A percentile compares a stretch with the other conserved stretches of the same genome.
Evolutionary conservation across 352 stramenopile species (phyloP).

Genomic region (Globisporangium emineosum): DNA sequence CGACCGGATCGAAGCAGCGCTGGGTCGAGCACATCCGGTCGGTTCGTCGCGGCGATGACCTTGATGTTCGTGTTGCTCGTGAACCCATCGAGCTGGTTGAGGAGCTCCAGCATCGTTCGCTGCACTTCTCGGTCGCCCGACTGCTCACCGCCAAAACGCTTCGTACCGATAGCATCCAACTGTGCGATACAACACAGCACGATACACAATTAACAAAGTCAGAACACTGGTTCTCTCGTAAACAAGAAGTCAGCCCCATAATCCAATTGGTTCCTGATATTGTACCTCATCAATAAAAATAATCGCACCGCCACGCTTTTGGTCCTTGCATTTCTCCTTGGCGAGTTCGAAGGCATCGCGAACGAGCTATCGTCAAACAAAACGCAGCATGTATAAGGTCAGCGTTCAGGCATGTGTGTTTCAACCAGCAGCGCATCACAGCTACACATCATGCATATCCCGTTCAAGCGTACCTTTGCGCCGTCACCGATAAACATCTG

Average conservation of each 20-base stretch:
- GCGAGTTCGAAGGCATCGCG: slow-evolving; percentile 97
- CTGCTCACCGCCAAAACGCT: slow-evolving; percentile 97
- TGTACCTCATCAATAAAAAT: slow-evolving; percentile 99
- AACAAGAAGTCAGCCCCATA: too few relatives aligned
- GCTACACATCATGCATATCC: neutral
- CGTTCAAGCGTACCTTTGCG: slow-evolving; percentile 59
- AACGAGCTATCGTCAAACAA: slow-evolving; percentile 79
- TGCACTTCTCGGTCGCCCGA: slow-evolving; percentile 97
- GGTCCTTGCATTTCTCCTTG: slow-evolving; percentile 92
- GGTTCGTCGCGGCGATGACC: slow-evolving; percentile 98
- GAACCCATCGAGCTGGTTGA: slow-evolving; percentile 98
- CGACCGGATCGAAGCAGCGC: slow-evolving; percentile 93
- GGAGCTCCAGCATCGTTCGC: slow-evolving; percentile 98
- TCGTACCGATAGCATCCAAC: slow-evolving; percentile 98
- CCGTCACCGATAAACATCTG: slow-evolving; percentile 99
- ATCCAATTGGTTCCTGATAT: too few relatives aligned
- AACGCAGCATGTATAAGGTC: neutral
- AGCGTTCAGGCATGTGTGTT: neutral
- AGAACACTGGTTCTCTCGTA: too few relatives aligned
- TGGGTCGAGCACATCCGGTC: slow-evolving; percentile 95
- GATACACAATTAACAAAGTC: too few relatives aligned
- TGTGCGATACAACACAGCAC: too few relatives aligned
- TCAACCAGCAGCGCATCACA: too few relatives aligned
- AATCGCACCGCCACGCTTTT: slow-evolving; percentile 91
- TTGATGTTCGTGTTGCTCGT: slow-evolving; percentile 99